phyloP scores from a whole-genome alignment of 2,329 filamentous ascomycete species.

The Dactylellina sp. region DNA sequence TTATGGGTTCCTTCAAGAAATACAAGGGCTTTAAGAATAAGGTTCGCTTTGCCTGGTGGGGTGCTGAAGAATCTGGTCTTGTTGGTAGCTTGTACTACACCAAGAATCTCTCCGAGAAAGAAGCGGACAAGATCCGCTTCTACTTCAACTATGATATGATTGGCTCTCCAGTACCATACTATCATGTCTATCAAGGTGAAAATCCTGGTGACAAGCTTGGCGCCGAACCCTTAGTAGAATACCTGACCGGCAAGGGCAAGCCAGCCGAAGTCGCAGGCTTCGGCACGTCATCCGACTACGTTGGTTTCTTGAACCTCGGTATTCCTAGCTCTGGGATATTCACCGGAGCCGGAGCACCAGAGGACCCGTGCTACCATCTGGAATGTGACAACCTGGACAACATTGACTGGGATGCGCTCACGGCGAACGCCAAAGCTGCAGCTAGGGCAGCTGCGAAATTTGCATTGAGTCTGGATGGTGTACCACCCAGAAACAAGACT shows the following conservation, averaged over 20 bases:
- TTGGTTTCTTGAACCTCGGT: constrained; percentile 69
- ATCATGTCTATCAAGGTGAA: constrained; percentile 63
- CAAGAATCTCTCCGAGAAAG: constrained; percentile 65
- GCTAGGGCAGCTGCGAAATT: constrained; percentile 78
- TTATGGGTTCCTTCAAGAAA: constrained; percentile 70
- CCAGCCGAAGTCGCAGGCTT: constrained; percentile 63
- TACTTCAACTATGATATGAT: constrained; percentile 80
- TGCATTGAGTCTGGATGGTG: constrained; percentile 72
- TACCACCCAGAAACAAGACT: constrained; percentile 50
- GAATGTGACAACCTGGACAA: constrained; percentile 69
- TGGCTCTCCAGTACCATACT: constrained; percentile 65
- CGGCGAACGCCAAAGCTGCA: constrained; percentile 71
- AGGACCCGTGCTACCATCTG: constrained; percentile 70
- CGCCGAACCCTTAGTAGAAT: constrained; percentile 65
- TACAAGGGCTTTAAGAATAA: constrained; percentile 69
- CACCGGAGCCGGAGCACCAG: constrained; percentile 70
- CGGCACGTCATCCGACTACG: constrained; percentile 68
- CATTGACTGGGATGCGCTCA: constrained; percentile 68
- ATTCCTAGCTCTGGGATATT: constrained; percentile 72
- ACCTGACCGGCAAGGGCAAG: constrained; percentile 69
- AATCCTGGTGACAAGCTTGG: constrained; percentile 64
- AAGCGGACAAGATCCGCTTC: constrained; percentile 73
- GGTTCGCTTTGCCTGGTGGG: constrained; percentile 73
- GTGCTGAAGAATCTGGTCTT: constrained; percentile 73
- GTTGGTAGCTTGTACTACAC: constrained; percentile 72